Evolutionary conservation across 129 eudicot species (phyloP).

Genomic region (Centaurea solstitialis): DNA sequence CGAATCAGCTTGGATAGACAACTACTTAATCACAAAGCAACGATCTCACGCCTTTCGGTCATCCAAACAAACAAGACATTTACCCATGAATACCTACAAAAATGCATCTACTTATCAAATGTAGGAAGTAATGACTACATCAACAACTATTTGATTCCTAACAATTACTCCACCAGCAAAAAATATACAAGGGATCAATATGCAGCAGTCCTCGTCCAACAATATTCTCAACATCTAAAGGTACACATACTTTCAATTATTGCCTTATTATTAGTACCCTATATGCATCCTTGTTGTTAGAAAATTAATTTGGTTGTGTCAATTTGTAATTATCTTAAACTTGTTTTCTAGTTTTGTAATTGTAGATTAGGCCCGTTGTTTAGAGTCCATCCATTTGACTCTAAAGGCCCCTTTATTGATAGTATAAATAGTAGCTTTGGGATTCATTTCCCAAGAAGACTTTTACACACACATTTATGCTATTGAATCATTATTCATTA

Average conservation of each 20-base stretch:
- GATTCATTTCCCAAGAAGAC: too few relatives aligned
- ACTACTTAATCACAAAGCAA: slow-evolving; percentile 29
- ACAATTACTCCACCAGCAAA: slow-evolving; percentile 21
- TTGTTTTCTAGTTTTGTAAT: too few relatives aligned
- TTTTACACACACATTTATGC: too few relatives aligned
- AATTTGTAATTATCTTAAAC: too few relatives aligned
- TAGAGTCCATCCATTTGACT: too few relatives aligned
- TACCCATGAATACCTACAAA: slow-evolving; percentile 31
- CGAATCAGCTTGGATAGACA: slow-evolving; percentile 34
- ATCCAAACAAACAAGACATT: slow-evolving; percentile 20
- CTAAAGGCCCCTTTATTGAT: too few relatives aligned
- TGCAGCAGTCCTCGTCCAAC: slow-evolving; percentile 35
- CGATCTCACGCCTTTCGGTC: slow-evolving; percentile 13
- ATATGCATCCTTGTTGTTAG: too few relatives aligned
- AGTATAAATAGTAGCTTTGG: too few relatives aligned
- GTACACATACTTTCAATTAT: not conserved
- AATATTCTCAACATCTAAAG: slow-evolving; percentile 38
- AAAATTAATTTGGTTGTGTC: too few relatives aligned
- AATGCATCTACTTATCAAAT: slow-evolving; percentile 42
- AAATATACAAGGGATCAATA: slow-evolving; percentile 26
- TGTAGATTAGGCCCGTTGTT: too few relatives aligned
- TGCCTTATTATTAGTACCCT: not conserved
- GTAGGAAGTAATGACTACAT: slow-evolving; percentile 63
- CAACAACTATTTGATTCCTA: slow-evolving; percentile 50
- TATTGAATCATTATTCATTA: too few relatives aligned